Base-by-base conservation (phyloP, 768 basidiomycete species). In the Terana coerulea region DNA sequence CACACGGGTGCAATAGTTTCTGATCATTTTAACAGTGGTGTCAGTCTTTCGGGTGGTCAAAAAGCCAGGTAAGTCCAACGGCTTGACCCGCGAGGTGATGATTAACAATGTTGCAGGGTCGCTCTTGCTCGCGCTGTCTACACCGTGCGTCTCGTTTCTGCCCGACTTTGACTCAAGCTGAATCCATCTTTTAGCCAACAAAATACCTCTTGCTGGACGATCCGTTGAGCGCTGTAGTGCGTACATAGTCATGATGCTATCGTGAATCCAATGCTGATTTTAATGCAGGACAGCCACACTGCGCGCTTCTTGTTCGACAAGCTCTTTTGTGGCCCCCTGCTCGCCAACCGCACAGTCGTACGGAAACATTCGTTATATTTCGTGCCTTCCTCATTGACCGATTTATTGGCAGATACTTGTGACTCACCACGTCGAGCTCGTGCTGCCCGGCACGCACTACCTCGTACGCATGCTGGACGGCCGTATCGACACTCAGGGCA, bases 71-170 rank as follows among this genome's bases (percentile, higher is more conserved):
- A 57, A 52, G 71, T 55, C 10, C 10, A 35, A 29, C 10, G 25
- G 2, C 10, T 3, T 31, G 6, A 26, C 17, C 17, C 15, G n/a
- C 22, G 25, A 8, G 5, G 15, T 28, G 39, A 30, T 31, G 19
- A 11, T 4, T 17, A 45, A 6, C 37, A 5, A 10, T 17, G 6
- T 9, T 5, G 1, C 22, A 84, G 87, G 54, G 87, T 92, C 14
- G 89, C 89, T 0, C 75, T 93, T 9, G 91, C 90, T 10, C 80
- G 91, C 12, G 90, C 91, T 1, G 83, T 90, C 0, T 93, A 92
- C 65, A 82, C 86, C 22, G 71, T 22, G 78, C 76, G 65, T 84
- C 78, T 54, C 28, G 9, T n/a, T 28, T 42, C 17, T 40, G 29
- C 6, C 26, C n/a, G 30, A 25, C 28, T 17, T n/a, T n/a, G n/a